Evolutionary conservation across 164 flowering plant species (phyloP).

Genomic region (Macadamia integrifolia): DNA sequence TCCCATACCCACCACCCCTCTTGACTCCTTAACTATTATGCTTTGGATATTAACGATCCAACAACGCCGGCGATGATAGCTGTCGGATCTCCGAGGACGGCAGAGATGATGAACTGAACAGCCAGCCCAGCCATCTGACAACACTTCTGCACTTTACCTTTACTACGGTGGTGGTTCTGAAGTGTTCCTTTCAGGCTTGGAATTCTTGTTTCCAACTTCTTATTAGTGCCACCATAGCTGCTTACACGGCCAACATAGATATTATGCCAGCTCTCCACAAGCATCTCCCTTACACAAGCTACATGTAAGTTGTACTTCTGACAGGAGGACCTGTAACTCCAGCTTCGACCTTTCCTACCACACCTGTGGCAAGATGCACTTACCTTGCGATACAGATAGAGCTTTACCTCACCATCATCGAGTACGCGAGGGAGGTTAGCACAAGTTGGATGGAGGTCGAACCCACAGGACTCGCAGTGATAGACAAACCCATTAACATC

Average conservation of each 20-base stretch:
- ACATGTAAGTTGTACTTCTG: conserved; percentile 59
- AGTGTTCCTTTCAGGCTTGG: conserved; percentile 45
- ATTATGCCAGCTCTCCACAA: conserved; percentile 57
- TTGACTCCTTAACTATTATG: neutral
- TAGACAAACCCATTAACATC: conserved; percentile 54
- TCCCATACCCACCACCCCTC: neutral
- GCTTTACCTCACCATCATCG: conserved; percentile 45
- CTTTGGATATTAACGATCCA: conserved; percentile 40
- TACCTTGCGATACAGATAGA: conserved; percentile 41
- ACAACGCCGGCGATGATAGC: conserved; percentile 56
- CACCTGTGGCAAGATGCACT: conserved; percentile 44
- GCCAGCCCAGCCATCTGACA: conserved; percentile 62
- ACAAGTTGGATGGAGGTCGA: conserved; percentile 71
- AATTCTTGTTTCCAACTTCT: conserved; percentile 24
- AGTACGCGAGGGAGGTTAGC: conserved; percentile 56
- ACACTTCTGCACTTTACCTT: conserved; percentile 42
- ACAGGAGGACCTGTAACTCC: conserved; percentile 55
- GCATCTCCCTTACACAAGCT: conserved; percentile 62
- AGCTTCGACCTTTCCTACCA: conserved; percentile 58
- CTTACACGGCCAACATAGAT: conserved; percentile 22
- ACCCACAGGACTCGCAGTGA: conserved; percentile 60
- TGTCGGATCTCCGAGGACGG: conserved; percentile 71
- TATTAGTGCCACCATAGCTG: neutral
- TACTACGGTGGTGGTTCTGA: conserved; percentile 16
- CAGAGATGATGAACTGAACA: conserved; percentile 51